Evolutionary conservation across 2,329 filamentous ascomycete species (phyloP).

Genomic region (Gyromitra esculenta): DNA sequence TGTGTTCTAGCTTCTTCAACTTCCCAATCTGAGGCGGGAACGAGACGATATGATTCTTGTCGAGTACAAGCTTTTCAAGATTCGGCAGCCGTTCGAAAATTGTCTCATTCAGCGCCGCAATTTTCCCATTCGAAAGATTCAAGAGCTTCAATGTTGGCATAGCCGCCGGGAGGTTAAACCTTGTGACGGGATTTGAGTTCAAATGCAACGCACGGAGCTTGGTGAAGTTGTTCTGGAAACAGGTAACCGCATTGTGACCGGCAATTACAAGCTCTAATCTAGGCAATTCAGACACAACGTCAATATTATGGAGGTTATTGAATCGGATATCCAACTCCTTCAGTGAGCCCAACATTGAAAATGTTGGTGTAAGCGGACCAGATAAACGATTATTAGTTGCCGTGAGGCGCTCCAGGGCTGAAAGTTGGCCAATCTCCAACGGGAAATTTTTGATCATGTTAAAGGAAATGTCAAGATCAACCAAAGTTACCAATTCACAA

Average conservation of each 20-base stretch:
- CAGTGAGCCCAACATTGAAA: constrained; percentile 77
- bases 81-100: constrained; percentile 88
- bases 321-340: constrained; percentile 95
- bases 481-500: constrained; percentile 80
- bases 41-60: constrained; percentile 95
- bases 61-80: constrained; percentile 85
- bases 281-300: constrained; percentile 83
- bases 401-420: constrained; percentile 84
- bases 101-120: constrained; percentile 85
- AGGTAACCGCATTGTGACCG: constrained; percentile 91
- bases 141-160: constrained; percentile 85
- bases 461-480: constrained; percentile 96
- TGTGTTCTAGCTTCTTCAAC: constrained; percentile 82
- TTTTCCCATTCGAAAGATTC: constrained; percentile 89
- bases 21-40: constrained; percentile 86
- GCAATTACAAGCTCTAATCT: constrained; percentile 87
- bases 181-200: constrained; percentile 94
- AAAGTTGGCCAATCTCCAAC: constrained; percentile 78
- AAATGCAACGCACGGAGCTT: constrained; percentile 84
- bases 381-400: constrained; percentile 93
- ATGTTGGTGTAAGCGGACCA: constrained; percentile 76
- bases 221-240: constrained; percentile 88
- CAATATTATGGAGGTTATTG: constrained; percentile 87
- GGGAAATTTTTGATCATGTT: constrained; percentile 85
- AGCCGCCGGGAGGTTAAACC: constrained; percentile 81